Base-by-base conservation (phyloP, 148 eudicot species). In the Vaccinium corymbosum region DNA sequence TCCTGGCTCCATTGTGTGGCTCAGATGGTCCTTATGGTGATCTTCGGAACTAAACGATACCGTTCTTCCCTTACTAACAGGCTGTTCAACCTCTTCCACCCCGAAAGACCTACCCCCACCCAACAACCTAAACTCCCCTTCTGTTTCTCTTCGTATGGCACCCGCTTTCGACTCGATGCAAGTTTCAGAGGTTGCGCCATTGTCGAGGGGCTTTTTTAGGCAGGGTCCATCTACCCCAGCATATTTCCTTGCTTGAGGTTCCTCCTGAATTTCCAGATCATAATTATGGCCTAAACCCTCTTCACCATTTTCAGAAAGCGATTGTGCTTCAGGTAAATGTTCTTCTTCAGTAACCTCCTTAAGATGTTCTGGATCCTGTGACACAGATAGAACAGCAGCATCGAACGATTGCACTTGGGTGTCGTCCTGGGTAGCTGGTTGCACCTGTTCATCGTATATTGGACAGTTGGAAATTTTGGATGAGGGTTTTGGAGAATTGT, bases 141-240 rank as follows among this genome's bases (percentile, higher is more conserved):
- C 99, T 59, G 98, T 97, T 81, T 97, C 98, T 86, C 98, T 90
- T 84, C 94, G 93, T 59, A 97, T 92, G 16, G 94, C 95, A 88
- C 94, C 94, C 80, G 91, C 98, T 83, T 94, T 96, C 0, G 90
- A 53, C 82, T 93, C 96, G 11, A 74, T 66, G 80, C 86, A 86
- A 27, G 90, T 86, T 53, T 86, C 93, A 76, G 92, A 91, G n/a
- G 85, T 76, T 22, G 83, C 76, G 25, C 90, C 93, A 86, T 84
- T 87, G 49, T 81, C 52, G 9, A 66, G 51, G 22, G 84, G 71
- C 50, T 71, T 73, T 46, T 78, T 84, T 61, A 81, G 15, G 68
- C 38, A 2, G 38, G 88, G 81, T 3, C 91, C 90, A 66, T 84
- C 88, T 19, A 78, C 70, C 15, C 86, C 86, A 3, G 90, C 78